Evolutionary conservation across 2,329 filamentous ascomycete species (phyloP).

Genomic region (Scytalidium sp.): DNA sequence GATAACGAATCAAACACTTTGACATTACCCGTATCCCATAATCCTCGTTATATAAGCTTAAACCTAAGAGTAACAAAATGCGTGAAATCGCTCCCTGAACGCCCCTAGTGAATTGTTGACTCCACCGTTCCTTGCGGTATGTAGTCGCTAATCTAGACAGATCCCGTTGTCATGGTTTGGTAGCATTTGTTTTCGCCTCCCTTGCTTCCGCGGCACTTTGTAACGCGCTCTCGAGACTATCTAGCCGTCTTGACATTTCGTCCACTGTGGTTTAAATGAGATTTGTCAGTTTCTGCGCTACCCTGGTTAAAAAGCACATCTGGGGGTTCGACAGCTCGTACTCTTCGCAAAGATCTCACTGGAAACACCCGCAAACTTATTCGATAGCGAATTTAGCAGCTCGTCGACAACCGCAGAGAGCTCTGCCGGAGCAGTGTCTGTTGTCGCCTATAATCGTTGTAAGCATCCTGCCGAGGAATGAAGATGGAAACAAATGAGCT

Average conservation of each 20-base stretch:
- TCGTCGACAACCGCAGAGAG: slow-evolving; percentile 69
- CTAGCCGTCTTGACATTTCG: slow-evolving; percentile 84
- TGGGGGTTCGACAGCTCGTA: slow-evolving; percentile 40
- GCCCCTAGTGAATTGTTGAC: slow-evolving; percentile 1
- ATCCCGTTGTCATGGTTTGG: slow-evolving; percentile 12
- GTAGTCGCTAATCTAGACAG: no score
- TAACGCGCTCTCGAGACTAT: slow-evolving; percentile 59
- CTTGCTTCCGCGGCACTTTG: slow-evolving; percentile 19
- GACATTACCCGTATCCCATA: neutral
- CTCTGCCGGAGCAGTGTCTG: slow-evolving; percentile 22
- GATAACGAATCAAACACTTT: neutral
- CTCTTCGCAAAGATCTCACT: slow-evolving; percentile 87
- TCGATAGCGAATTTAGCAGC: slow-evolving; percentile 76
- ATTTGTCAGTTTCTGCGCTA: slow-evolving; percentile 2
- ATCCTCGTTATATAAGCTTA: neutral
- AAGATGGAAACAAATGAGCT: neutral
- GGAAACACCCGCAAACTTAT: slow-evolving; percentile 81
- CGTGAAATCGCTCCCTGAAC: slow-evolving; percentile 1
- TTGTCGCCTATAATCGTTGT: neutral
- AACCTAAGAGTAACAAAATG: neutral
- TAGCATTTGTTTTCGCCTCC: slow-evolving; percentile 22
- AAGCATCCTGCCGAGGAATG: neutral
- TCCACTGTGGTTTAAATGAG: slow-evolving; percentile 66
- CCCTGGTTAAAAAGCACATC: slow-evolving; percentile 5
- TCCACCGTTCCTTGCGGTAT: no score